Conservation (phyloP, 257 asterid genomes). For the Verbascum thapsus region DNA sequence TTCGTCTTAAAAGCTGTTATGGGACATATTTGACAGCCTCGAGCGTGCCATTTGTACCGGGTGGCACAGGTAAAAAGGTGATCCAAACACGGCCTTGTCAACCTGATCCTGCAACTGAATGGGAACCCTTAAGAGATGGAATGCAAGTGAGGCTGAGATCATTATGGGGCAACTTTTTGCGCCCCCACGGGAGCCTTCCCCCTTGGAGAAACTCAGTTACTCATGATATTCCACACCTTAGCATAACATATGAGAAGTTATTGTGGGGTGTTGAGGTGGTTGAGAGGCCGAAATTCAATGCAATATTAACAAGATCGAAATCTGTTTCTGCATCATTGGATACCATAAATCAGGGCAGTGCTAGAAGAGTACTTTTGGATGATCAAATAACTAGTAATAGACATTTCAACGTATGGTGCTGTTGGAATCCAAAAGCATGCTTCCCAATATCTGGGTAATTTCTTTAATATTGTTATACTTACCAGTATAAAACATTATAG, state of each 20-base stretch:
- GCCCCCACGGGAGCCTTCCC: constrained; percentile 73
- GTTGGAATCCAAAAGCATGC: constrained; percentile 31
- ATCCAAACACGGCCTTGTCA: constrained; percentile 46
- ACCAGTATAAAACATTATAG: too few relatives aligned
- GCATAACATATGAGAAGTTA: constrained; percentile 45
- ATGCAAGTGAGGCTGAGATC: constrained; percentile 69
- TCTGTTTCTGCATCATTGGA: constrained; percentile 29
- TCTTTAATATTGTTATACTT: too few relatives aligned
- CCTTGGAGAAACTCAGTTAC: constrained; percentile 75
- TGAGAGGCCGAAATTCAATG: constrained; percentile 26
- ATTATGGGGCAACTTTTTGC: constrained; percentile 50
- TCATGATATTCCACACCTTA: constrained; percentile 58
- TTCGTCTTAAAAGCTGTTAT: constrained; percentile 61
- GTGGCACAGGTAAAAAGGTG: constrained; percentile 53
- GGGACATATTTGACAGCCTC: constrained; percentile 76
- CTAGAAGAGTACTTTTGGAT: not conserved
- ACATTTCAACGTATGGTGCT: constrained; percentile 11
- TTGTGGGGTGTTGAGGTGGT: constrained; percentile 87
- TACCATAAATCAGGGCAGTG: constrained; percentile 18
- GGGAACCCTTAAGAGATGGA: constrained; percentile 84
- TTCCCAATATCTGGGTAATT: constrained; percentile 1
- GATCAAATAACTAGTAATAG: not conserved
- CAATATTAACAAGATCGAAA: constrained; percentile 20
- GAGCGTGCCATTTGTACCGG: constrained; percentile 48
- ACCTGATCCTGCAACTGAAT: constrained; percentile 47